Evolutionary conservation across 1,139 yeast genomes (phyloP).

Genomic region (Taphrina confusa): DNA sequence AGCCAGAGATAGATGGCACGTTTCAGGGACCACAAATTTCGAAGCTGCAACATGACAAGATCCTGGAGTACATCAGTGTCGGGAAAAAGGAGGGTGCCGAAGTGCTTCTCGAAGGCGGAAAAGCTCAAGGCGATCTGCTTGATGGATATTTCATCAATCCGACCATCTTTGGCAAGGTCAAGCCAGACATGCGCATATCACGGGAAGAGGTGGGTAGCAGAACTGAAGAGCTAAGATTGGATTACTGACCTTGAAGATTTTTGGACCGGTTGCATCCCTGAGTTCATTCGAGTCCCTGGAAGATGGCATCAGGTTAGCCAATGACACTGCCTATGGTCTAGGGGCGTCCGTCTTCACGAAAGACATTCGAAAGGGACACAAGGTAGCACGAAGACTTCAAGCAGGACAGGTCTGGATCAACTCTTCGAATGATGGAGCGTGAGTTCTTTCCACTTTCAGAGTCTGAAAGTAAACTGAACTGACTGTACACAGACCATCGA

Average conservation of each 20-base stretch:
- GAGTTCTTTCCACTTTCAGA: background rate
- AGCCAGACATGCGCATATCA: slow-evolving; percentile 65
- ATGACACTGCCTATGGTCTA: slow-evolving; percentile 74
- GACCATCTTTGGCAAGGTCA: slow-evolving; percentile 73
- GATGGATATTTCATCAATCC: slow-evolving; percentile 80
- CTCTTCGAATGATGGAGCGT: slow-evolving; percentile 51
- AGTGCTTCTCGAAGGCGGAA: slow-evolving; percentile 69
- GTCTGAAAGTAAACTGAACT: background rate
- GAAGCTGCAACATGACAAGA: slow-evolving; percentile 68
- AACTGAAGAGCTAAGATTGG: background rate
- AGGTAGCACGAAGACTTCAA: slow-evolving; percentile 63
- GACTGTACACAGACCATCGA: slow-evolving; percentile 1
- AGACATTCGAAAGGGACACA: slow-evolving; percentile 60
- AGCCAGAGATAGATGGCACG: slow-evolving; percentile 50
- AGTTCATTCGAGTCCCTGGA: slow-evolving; percentile 68
- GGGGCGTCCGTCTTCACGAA: slow-evolving; percentile 82
- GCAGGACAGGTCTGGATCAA: slow-evolving; percentile 89
- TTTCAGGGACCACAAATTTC: slow-evolving; percentile 86
- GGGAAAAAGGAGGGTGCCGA: slow-evolving; percentile 76
- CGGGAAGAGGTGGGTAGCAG: slow-evolving; percentile 57
- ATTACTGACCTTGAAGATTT: slow-evolving; percentile 52
- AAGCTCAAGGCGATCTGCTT: slow-evolving; percentile 35
- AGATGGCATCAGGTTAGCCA: slow-evolving; percentile 70
- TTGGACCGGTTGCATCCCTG: slow-evolving; percentile 86
- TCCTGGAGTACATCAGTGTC: slow-evolving; percentile 65